phyloP scores from a whole-genome alignment of 208 protist species.

The Novymonas esmeraldas region DNA sequence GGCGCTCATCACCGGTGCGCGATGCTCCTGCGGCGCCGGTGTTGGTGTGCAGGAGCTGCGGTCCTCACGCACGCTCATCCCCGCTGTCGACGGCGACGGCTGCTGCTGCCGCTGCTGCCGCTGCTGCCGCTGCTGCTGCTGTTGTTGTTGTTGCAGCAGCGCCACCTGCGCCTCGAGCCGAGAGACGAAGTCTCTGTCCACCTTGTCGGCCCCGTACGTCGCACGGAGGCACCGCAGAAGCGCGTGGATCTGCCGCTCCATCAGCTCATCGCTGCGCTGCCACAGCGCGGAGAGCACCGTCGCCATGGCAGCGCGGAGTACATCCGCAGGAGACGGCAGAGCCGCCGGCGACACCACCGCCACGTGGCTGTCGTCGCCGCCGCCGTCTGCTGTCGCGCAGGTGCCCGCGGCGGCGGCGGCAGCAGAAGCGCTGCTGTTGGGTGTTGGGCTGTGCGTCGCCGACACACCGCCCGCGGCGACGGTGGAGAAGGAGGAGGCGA shows the following conservation, averaged over 20 bases:
- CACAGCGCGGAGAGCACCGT: conserved; percentile 71
- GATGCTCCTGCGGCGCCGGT: no score
- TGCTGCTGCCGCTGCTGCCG: neutral
- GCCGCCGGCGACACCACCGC: neutral
- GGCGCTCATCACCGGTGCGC: neutral
- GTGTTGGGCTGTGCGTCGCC: no score
- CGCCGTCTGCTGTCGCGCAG: neutral
- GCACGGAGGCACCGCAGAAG: conserved; percentile 62
- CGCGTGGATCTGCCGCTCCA: conserved; percentile 46
- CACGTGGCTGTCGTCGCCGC: conserved; percentile 11
- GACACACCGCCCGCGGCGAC: no score
- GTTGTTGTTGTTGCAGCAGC: neutral
- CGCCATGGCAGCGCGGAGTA: conserved; percentile 33
- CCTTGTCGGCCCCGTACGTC: conserved; percentile 51
- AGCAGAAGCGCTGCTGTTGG: no score
- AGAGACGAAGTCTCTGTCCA: conserved; percentile 74
- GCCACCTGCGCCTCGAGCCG: conserved; percentile 55
- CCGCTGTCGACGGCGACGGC: no score
- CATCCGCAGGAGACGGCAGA: neutral
- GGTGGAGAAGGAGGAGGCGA: conserved; percentile 29
- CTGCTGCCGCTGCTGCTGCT: neutral
- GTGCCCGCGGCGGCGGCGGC: no score
- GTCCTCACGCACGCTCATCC: no score
- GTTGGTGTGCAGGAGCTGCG: no score
- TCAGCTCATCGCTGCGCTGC: conserved; percentile 69